A percentile compares a stretch with the other conserved stretches of the same genome.
phyloP scores from a whole-genome alignment of 1,139 yeast species.

The Nematodospora anomalae region DNA sequence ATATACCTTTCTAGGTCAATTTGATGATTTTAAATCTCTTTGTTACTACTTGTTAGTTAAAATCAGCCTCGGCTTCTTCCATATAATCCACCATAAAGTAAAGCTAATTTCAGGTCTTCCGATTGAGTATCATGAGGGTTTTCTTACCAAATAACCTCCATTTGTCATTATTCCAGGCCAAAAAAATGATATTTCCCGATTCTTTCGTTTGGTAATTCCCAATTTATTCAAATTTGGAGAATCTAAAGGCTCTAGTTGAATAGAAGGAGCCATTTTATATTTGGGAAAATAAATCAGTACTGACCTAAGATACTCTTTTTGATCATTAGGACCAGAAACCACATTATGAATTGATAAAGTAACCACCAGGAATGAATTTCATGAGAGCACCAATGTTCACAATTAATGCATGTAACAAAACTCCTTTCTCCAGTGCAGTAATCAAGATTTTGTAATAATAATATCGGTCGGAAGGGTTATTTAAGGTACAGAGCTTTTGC shows the following conservation, averaged over 20 bases:
- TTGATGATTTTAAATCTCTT: constrained; percentile 19
- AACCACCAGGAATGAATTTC: constrained; percentile 51
- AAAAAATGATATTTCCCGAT: constrained; percentile 36
- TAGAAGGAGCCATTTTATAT: constrained; percentile 26
- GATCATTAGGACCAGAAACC: constrained; percentile 47
- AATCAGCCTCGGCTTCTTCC: constrained; percentile 30
- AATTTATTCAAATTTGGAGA: constrained; percentile 36
- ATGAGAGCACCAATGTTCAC: constrained; percentile 52
- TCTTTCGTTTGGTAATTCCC: constrained; percentile 31
- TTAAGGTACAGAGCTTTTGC: constrained; percentile 25
- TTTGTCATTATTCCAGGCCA: constrained; percentile 42
- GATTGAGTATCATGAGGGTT: constrained; percentile 27
- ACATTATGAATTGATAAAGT: constrained; percentile 50
- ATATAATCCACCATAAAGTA: constrained; percentile 37
- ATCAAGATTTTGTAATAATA: constrained; percentile 51
- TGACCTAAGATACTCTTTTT: constrained; percentile 35
- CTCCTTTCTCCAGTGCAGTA: constrained; percentile 48
- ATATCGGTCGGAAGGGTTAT: constrained; percentile 48
- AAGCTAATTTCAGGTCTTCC: constrained; percentile 39
- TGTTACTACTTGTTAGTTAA: constrained; percentile 19
- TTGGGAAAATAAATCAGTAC: constrained; percentile 42
- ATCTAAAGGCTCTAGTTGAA: constrained; percentile 42
- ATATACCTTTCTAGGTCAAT: constrained; percentile 7
- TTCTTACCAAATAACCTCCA: constrained; percentile 41
- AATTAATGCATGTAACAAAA: constrained; percentile 44